phyloP scores from a whole-genome alignment of 495 filamentous ascomycete species.

The Penicillium fimorum region DNA sequence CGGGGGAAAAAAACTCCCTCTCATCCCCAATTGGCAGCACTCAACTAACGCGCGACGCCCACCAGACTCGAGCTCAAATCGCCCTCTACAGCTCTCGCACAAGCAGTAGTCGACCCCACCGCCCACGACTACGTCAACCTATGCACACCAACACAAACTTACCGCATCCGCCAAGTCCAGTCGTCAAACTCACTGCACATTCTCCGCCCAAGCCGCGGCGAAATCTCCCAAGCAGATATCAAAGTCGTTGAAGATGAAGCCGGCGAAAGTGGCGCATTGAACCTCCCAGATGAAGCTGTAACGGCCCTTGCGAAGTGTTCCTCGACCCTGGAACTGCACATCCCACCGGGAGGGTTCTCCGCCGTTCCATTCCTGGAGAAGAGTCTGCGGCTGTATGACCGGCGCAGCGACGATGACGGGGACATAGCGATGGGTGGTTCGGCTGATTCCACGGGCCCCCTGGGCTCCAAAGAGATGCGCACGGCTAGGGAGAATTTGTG shows the following conservation, averaged over 20 bases:
- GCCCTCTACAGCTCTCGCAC: constrained; percentile 27
- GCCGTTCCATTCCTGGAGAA: constrained; percentile 35
- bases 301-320: constrained; percentile 66
- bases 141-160: constrained; percentile 67
- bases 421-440: constrained; percentile 20
- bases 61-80: constrained; percentile 71
- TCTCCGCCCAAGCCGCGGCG: constrained; percentile 51
- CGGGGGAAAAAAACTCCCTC: not conserved
- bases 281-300: constrained; percentile 41
- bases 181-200: constrained; percentile 86
- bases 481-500: constrained; percentile 32
- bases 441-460: not conserved
- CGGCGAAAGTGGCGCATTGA: constrained; percentile 29
- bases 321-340: constrained; percentile 67
- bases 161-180: constrained; percentile 82
- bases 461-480: constrained; percentile 6
- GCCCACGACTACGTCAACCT: constrained; percentile 66
- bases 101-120: constrained; percentile 28
- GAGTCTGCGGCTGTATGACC: constrained; percentile 36
- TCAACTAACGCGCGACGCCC: not conserved
- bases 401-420: constrained; percentile 22
- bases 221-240: constrained; percentile 30
- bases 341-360: constrained; percentile 34
- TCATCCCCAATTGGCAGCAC: not conserved
- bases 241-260: constrained; percentile 30